Conservation (phyloP, 83 land plant genomes). For the Diphasiastrum complanatum region DNA sequence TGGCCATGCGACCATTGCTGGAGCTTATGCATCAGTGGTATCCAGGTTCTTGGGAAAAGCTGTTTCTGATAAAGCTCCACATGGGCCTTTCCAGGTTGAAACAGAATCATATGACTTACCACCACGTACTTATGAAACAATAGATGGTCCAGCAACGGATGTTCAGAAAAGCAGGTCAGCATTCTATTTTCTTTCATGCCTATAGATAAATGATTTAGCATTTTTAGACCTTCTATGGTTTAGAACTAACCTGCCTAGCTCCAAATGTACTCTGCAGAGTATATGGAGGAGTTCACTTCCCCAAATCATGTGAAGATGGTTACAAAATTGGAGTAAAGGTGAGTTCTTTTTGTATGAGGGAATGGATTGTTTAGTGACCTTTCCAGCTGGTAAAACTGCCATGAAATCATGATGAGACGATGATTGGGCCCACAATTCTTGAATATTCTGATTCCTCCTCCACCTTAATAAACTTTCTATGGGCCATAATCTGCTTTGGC, state of each 20-base stretch:
- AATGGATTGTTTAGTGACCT: background rate
- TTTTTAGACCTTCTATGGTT: background rate
- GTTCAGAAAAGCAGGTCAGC: constrained; percentile 15
- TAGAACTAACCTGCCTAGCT: background rate
- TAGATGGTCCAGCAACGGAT: constrained; percentile 1
- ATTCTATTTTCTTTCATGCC: background rate
- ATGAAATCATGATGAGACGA: background rate
- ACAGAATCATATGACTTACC: constrained; percentile 17
- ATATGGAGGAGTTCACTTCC: constrained; percentile 26
- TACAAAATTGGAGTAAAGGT: constrained; percentile 5
- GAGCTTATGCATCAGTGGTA: constrained; percentile 10
- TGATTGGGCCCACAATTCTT: background rate
- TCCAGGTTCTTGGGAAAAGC: background rate
- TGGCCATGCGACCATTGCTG: constrained; percentile 13
- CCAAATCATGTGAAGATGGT: constrained; percentile 9
- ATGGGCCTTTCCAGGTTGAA: constrained; percentile 2
- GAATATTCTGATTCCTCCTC: no score
- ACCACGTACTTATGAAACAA: constrained; percentile 3
- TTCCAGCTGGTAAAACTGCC: no score
- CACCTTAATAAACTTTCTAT: no score
- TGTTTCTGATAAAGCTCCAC: background rate
- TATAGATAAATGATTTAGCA: background rate
- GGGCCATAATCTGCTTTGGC: no score
- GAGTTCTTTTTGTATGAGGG: background rate
- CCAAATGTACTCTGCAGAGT: constrained; percentile 5